Conservation (phyloP, 371 early-diverging fungal species). For the Mortierella sp. region DNA sequence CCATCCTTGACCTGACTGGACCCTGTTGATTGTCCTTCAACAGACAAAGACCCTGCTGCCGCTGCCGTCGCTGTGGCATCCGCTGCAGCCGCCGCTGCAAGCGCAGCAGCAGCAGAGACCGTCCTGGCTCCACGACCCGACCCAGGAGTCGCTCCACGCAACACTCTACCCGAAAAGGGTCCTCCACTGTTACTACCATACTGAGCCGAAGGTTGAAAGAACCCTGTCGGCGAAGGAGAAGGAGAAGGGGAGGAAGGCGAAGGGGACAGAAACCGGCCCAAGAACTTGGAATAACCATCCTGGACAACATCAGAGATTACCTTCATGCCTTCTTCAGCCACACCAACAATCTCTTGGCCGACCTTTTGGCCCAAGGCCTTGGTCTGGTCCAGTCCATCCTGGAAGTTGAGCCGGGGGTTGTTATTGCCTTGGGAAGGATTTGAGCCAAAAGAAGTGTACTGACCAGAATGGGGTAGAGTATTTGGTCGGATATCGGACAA, state of each 20-base stretch:
- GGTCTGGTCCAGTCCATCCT: slow-evolving; percentile 44
- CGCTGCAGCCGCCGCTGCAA: slow-evolving; percentile 28
- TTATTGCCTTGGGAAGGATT: not conserved
- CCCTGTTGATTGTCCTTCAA: slow-evolving; percentile 10
- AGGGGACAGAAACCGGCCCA: slow-evolving; percentile 21
- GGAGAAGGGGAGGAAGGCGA: too few species aligned
- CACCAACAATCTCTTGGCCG: slow-evolving; percentile 40
- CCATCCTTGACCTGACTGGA: slow-evolving; percentile 1
- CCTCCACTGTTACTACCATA: too few species aligned
- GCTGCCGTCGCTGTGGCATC: not conserved
- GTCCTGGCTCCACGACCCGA: slow-evolving; percentile 8
- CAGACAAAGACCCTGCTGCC: slow-evolving; percentile 6
- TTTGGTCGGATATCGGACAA: slow-evolving; percentile 30
- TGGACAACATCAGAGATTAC: slow-evolving; percentile 49
- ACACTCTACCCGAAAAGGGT: not conserved
- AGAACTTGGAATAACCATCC: slow-evolving; percentile 49
- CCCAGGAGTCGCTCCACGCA: slow-evolving; percentile 4
- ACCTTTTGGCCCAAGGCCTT: slow-evolving; percentile 41
- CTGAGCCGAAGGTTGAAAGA: too few species aligned
- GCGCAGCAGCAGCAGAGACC: slow-evolving; percentile 26
- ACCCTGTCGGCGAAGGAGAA: too few species aligned
- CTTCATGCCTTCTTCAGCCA: slow-evolving; percentile 39
- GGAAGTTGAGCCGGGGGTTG: slow-evolving; percentile 24
- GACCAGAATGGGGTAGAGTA: slow-evolving; percentile 1
- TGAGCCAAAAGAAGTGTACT: too few species aligned